Percentiles rank a stretch among this genome's conserved stretches.
phyloP scores from a whole-genome alignment of 2,329 filamentous ascomycete species.

The Aspergillus niger region DNA sequence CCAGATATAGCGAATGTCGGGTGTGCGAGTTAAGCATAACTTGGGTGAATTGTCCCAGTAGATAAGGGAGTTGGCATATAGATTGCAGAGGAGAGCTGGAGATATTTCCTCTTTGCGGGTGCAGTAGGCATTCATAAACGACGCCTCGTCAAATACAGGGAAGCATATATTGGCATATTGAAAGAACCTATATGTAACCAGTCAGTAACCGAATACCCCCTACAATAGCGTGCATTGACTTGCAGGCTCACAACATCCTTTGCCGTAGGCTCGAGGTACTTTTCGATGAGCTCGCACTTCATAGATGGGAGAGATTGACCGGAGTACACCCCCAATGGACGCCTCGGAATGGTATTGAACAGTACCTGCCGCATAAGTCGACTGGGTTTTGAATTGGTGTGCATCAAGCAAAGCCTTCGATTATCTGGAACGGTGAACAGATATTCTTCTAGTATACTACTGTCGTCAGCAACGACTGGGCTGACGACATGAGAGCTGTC shows the following conservation, averaged over 20 bases:
- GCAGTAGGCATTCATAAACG: constrained; percentile 47
- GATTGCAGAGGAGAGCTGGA: constrained; percentile 53
- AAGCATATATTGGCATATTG: constrained; percentile 54
- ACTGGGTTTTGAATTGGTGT: constrained; percentile 26
- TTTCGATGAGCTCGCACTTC: constrained; percentile 53
- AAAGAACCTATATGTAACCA: constrained; percentile 47
- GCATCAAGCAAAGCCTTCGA: constrained; percentile 23
- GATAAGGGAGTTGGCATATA: constrained; percentile 55
- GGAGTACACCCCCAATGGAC: constrained; percentile 40
- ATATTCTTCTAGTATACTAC: constrained; percentile 56
- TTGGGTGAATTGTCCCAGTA: constrained; percentile 52
- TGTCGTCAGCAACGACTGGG: constrained; percentile 56
- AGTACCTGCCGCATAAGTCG: constrained; percentile 39
- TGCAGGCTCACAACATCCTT: constrained; percentile 50
- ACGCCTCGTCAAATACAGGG: constrained; percentile 55
- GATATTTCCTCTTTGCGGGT: constrained; percentile 51
- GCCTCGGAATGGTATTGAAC: constrained; percentile 52
- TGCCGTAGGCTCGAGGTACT: constrained; percentile 44
- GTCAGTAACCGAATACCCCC: neutral
- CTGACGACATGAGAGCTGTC: constrained; percentile 56
- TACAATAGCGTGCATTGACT: constrained; percentile 17
- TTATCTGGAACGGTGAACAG: constrained; percentile 39
- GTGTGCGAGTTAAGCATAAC: constrained; percentile 41
- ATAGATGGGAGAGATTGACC: constrained; percentile 34
- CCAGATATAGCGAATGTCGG: constrained; percentile 60